phyloP scores from a whole-genome alignment of 441 rosid genomes.

The Populus hybrid region DNA sequence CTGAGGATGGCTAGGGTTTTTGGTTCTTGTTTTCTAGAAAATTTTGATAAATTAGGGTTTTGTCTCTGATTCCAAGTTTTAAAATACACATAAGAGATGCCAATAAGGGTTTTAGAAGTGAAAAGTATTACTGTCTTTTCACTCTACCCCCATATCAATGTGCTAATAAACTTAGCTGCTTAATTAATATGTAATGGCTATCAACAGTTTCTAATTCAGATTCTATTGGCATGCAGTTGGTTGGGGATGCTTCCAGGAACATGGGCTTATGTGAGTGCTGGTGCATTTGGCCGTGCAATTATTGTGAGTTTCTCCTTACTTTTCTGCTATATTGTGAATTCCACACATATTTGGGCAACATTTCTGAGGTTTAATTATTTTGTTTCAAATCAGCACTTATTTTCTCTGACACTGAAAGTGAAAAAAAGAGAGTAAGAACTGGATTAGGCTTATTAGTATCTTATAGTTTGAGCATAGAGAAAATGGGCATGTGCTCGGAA shows the following conservation, averaged over 20 bases:
- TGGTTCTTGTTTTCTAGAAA: neutral
- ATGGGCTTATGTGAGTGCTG: slow-evolving; percentile 99
- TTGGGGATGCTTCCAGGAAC: slow-evolving; percentile 98
- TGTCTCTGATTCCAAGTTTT: neutral
- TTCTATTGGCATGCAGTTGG: slow-evolving; percentile 61
- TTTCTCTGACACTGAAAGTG: neutral
- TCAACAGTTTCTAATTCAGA: slow-evolving; percentile 13
- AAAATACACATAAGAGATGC: neutral
- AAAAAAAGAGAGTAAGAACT: neutral
- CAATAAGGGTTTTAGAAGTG: neutral
- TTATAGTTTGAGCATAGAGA: too few relatives aligned
- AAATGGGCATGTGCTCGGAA: neutral
- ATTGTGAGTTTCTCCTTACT: slow-evolving; percentile 53
- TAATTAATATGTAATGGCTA: neutral
- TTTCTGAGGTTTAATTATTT: neutral
- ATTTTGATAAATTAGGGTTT: neutral
- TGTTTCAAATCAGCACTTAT: neutral
- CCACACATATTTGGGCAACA: neutral
- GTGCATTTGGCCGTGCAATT: slow-evolving; percentile 94
- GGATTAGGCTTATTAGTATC: neutral
- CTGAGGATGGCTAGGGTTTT: neutral
- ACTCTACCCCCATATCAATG: neutral
- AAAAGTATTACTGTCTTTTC: neutral
- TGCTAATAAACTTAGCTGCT: neutral
- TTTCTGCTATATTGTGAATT: slow-evolving; percentile 4